Conservation (phyloP, 179 eudicot species). For the Patellifolia procumbens region DNA sequence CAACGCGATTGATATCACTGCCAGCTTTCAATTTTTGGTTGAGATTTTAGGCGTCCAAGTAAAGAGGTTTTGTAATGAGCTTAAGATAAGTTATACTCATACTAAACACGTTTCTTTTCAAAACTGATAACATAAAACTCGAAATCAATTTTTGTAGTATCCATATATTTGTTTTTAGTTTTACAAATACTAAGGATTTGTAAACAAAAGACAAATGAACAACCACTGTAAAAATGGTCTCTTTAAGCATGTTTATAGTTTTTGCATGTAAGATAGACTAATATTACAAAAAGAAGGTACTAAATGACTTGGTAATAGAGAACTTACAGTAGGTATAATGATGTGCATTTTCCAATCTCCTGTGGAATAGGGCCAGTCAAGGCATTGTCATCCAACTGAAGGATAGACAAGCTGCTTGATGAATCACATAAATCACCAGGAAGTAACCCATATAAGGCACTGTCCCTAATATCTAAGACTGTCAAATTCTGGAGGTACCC, state of each 20-base stretch:
- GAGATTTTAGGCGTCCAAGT: not conserved
- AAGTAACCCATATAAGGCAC: constrained; percentile 57
- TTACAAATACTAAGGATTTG: too few species aligned
- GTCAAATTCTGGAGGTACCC: constrained; percentile 73
- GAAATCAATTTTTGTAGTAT: too few species aligned
- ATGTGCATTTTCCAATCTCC: constrained; percentile 82
- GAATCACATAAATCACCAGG: constrained; percentile 83
- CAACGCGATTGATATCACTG: too few species aligned
- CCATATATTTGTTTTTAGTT: too few species aligned
- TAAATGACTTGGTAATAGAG: not conserved
- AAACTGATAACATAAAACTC: too few species aligned
- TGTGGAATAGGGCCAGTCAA: constrained; percentile 79
- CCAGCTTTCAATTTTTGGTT: too few species aligned
- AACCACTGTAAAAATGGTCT: not conserved
- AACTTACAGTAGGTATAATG: constrained; percentile 84
- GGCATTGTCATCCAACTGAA: constrained; percentile 84
- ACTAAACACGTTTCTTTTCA: too few species aligned
- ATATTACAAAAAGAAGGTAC: not conserved
- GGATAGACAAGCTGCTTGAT: constrained; percentile 59
- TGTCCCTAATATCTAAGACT: constrained; percentile 70
- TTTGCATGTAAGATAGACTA: too few species aligned
- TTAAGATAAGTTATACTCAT: too few species aligned
- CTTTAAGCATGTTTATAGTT: not conserved
- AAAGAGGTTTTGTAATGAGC: too few species aligned
- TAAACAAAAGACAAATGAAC: not conserved